These are phyloP conservation scores for Candida easanensis DNA, from an alignment of 805 yeast genomes.

Conservation along the genomic window DNA sequence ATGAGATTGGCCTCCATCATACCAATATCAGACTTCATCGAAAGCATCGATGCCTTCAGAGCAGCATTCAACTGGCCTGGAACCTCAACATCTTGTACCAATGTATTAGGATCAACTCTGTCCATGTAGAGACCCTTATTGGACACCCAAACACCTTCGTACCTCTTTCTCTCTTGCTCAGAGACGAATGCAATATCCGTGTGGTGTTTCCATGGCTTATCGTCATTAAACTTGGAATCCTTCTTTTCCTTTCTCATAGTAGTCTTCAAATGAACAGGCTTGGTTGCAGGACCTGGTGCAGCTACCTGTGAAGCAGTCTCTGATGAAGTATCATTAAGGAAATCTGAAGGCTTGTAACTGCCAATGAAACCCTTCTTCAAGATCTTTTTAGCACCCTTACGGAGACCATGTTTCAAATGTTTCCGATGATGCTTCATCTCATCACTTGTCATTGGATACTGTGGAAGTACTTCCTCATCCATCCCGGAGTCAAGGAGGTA, in stretches of 20 bases:
- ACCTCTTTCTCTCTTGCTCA: slow-evolving; percentile 75
- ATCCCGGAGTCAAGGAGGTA: neutral
- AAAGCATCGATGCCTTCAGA: slow-evolving; percentile 29
- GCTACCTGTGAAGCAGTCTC: slow-evolving; percentile 2
- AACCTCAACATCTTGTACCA: slow-evolving; percentile 18
- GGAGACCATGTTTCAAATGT: slow-evolving; percentile 14
- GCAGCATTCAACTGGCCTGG: slow-evolving; percentile 26
- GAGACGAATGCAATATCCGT: slow-evolving; percentile 49
- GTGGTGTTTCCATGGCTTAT: slow-evolving; percentile 94
- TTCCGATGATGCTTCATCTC: slow-evolving; percentile 5
- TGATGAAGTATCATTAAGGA: slow-evolving; percentile 5
- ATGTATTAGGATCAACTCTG: slow-evolving; percentile 17
- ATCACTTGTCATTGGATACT: slow-evolving; percentile 18
- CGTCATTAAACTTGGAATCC: slow-evolving; percentile 62
- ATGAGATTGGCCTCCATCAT: slow-evolving; percentile 28
- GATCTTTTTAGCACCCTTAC: slow-evolving; percentile 25
- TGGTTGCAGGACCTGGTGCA: neutral
- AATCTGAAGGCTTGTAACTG: slow-evolving; percentile 9
- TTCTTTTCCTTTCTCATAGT: slow-evolving; percentile 28
- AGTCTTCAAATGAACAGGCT: slow-evolving; percentile 25
- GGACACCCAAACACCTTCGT: slow-evolving; percentile 93
- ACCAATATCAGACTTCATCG: slow-evolving; percentile 20
- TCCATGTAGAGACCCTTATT: slow-evolving; percentile 67
- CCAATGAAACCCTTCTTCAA: slow-evolving; percentile 23
- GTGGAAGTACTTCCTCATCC: slow-evolving; percentile 21